These are phyloP conservation scores for Hyaloperonospora brassicae DNA, from an alignment of 352 stramenopile genomes.

Conservation along the genomic window DNA sequence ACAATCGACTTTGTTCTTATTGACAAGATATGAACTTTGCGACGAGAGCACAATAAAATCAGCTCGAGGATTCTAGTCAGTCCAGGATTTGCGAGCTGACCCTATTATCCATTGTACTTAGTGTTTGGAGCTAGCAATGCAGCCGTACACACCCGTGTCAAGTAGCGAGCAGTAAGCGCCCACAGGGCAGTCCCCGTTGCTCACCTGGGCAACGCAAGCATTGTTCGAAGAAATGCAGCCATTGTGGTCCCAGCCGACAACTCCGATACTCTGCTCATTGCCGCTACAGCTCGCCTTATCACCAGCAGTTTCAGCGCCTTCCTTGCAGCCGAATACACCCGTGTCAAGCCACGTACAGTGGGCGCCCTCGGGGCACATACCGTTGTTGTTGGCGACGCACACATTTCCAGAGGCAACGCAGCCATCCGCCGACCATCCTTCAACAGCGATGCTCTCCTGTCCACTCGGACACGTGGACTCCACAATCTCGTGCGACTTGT, in stretches of 20 bases:
- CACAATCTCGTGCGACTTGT: slow-evolving; percentile 4
- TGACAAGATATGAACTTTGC: no score
- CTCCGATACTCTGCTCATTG: slow-evolving; percentile 7
- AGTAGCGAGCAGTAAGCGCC: slow-evolving; percentile 22
- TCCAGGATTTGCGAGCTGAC: no score
- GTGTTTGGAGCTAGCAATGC: slow-evolving; percentile 15
- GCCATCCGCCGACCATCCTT: slow-evolving; percentile 6
- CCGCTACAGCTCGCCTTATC: slow-evolving; percentile 4
- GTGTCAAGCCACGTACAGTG: slow-evolving; percentile 16
- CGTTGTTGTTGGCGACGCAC: slow-evolving; percentile 13
- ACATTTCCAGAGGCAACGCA: slow-evolving; percentile 11
- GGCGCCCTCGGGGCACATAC: slow-evolving; percentile 12
- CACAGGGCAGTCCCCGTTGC: slow-evolving; percentile 12
- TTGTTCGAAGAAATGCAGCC: slow-evolving; percentile 15
- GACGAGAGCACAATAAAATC: no score
- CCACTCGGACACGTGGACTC: slow-evolving; percentile 4
- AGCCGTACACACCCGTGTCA: slow-evolving; percentile 28
- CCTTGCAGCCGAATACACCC: slow-evolving; percentile 19
- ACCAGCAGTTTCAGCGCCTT: slow-evolving; percentile 5
- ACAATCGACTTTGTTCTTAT: no score
- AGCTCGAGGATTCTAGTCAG: no score
- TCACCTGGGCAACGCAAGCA: slow-evolving; percentile 23
- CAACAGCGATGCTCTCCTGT: slow-evolving; percentile 15
- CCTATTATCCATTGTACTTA: no score
- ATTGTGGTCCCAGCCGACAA: slow-evolving; percentile 18